A percentile compares a stretch with the other conserved stretches of the same genome.
Conservation (phyloP, 805 yeast species). For the Wickerhamomyces bisporus region DNA sequence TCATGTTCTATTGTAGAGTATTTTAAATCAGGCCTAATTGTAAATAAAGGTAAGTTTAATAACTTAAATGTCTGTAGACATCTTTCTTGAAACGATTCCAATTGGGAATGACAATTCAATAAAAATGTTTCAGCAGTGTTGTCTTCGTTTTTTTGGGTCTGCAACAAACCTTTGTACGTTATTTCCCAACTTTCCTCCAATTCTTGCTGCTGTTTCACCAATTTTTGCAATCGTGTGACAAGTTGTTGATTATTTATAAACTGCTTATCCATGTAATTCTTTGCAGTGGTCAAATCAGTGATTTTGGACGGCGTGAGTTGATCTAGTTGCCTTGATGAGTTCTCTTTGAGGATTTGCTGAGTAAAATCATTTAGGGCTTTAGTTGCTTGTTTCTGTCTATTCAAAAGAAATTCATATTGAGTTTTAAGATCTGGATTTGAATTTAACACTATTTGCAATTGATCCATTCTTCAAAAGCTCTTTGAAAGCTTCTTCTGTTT, state of each 20-base stretch:
- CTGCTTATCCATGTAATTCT: background rate
- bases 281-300: background rate
- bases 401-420: slow-evolving; percentile 1
- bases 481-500: too few relatives aligned
- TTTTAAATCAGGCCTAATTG: background rate
- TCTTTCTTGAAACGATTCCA: slow-evolving; percentile 5
- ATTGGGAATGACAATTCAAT: background rate
- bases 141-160: background rate
- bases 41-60: slow-evolving; percentile 7
- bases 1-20: background rate
- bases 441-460: background rate
- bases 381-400: slow-evolving; percentile 1
- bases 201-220: background rate
- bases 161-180: background rate
- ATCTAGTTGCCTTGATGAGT: background rate
- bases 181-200: slow-evolving; percentile 2
- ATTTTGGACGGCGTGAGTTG: background rate
- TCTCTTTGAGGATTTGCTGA: background rate
- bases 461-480: background rate
- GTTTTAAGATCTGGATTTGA: background rate
- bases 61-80: slow-evolving; percentile 1
- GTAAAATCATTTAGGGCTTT: slow-evolving; percentile 1
- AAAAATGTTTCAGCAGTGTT: background rate
- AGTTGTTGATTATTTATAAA: background rate
- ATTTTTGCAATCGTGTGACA: background rate